Evolutionary conservation across 768 basidiomycete species (phyloP), one percentile per base, ranked within the genome.

Genomic region (Termitomyces sp.): DNA sequence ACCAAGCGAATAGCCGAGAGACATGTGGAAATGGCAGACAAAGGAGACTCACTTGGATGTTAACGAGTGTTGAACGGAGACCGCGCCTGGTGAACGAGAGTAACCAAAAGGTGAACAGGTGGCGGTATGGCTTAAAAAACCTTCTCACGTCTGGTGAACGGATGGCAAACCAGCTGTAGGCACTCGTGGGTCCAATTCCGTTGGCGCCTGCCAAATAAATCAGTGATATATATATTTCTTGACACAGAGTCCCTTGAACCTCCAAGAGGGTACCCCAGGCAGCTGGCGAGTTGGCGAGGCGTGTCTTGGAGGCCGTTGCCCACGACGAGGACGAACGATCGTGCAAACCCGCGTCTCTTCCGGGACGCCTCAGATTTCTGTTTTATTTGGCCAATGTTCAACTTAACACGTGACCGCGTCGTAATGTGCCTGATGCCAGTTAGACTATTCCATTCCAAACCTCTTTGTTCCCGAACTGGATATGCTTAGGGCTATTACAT

Each of bases 41-140:
- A 66, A 66, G 61, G 59, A 60, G 34, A 72, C 78, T 62, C 64
- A 86, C 86, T 82, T 77, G 75, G 66, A 65, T 72, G 68, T 74
- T 76, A 87, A 86, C 64, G 86, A 88, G 70, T 73, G 84, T 82
- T 72, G 15, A 68, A 79, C 84, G 85, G 85, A 85, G 84, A 86
- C 86, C 86, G 85, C 79, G 78, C 86, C 85, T 85, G 74, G 70
- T 68, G 56, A 68, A 60, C 65, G 49, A 60, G 62, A 66, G 67
- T 63, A 62, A 47, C 62, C 68, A 66, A 63, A 51, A 51, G 36
- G 56, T 65, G 62, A 67, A 64, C 61, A 65, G 58, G 63, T 52
- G 31, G 32, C 50, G 42, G 50, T 50, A 45, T 31, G 47, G 31
- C 60, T 60, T 68, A 65, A 67, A 69, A 67, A 68, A 63, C 73